Evolutionary conservation across 345 rosid genomes (phyloP).

Genomic region (thale cress (Arabidopsis thaliana)): TAIR10.1 NC_003075.7:14620501-14621000

Average conservation of each 20-base stretch:
- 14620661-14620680: too few relatives aligned
- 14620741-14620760: not conserved
- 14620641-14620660: too few relatives aligned
- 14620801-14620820: not conserved
- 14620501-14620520: not conserved
- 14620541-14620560: not conserved
- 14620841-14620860: not conserved
- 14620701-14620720: too few relatives aligned
- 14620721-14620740: not conserved
- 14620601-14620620: too few relatives aligned
- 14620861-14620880: not conserved
- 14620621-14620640: too few relatives aligned
- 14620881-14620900: not conserved
- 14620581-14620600: not conserved
- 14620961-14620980: constrained; percentile 7
- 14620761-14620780: not conserved
- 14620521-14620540: constrained; percentile 1
- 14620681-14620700: too few relatives aligned
- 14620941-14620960: constrained; percentile 22
- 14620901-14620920: constrained; percentile 1
- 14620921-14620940: constrained; percentile 14
- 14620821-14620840: not conserved
- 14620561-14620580: not conserved
- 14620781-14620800: not conserved
- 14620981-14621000: not conserved